phyloP scores from a whole-genome alignment of 176 grass and related monocot species.

The Rhynchospora breviuscula region DNA sequence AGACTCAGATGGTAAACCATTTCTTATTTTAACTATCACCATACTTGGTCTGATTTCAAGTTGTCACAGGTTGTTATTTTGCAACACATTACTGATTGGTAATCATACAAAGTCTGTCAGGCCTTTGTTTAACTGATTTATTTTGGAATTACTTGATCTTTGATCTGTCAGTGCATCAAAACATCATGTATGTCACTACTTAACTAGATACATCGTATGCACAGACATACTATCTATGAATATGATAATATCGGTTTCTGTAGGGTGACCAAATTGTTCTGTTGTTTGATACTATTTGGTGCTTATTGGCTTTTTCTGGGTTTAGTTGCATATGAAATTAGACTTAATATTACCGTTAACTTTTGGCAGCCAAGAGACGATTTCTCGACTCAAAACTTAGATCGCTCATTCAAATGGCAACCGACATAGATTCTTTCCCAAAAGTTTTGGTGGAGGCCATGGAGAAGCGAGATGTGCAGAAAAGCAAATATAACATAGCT shows the following conservation, averaged over 20 bases:
- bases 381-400: constrained; percentile 60
- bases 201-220: neutral
- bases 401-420: constrained; percentile 39
- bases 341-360: constrained; percentile 14
- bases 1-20: constrained; percentile 75
- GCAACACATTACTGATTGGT: neutral
- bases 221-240: neutral
- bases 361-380: constrained; percentile 59
- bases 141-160: neutral
- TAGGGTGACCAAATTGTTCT: neutral
- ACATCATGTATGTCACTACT: neutral
- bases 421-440: constrained; percentile 52
- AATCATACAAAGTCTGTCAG: neutral
- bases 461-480: constrained; percentile 81
- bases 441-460: constrained; percentile 64
- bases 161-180: neutral
- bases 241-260: neutral
- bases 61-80: neutral
- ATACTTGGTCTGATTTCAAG: neutral
- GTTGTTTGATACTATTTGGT: neutral
- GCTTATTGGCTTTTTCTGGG: neutral
- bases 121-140: neutral
- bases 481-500: constrained; percentile 58
- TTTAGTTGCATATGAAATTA: neutral
- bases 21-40: constrained; percentile 6